Evolutionary conservation across 2,329 filamentous ascomycete species (phyloP).

Genomic region (Alternaria incomplexa): DNA sequence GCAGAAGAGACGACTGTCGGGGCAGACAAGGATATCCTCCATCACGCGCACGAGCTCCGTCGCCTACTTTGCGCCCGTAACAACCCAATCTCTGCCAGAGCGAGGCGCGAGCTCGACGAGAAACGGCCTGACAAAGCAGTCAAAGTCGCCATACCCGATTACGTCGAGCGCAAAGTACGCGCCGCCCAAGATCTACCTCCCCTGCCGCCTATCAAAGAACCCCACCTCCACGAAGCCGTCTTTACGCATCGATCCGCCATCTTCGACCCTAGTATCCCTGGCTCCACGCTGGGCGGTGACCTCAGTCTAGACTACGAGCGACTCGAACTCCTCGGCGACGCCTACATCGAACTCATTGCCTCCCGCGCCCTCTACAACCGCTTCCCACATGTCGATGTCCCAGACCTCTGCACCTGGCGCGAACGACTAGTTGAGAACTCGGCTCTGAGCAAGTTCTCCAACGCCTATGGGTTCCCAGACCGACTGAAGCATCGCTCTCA

Average conservation of each 20-base stretch:
- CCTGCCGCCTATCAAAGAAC: conserved; percentile 67
- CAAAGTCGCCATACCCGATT: conserved; percentile 33
- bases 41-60: conserved; percentile 38
- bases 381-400: conserved; percentile 69
- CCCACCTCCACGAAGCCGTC: conserved; percentile 64
- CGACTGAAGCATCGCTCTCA: conserved; percentile 61
- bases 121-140: conserved; percentile 30
- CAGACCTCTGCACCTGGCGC: conserved; percentile 75
- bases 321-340: conserved; percentile 88
- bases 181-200: conserved; percentile 57
- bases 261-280: conserved; percentile 23
- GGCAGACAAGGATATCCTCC: conserved; percentile 34
- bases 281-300: conserved; percentile 22
- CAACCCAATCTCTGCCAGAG: conserved; percentile 57
- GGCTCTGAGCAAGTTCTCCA: conserved; percentile 73
- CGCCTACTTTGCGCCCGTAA: conserved; percentile 31
- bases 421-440: conserved; percentile 82
- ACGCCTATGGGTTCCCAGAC: conserved; percentile 72
- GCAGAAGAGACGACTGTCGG: conserved; percentile 31
- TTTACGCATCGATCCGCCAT: conserved; percentile 65
- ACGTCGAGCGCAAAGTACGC: conserved; percentile 33
- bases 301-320: conserved; percentile 69
- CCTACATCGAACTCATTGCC: conserved; percentile 79
- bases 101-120: conserved; percentile 49
- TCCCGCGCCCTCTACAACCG: conserved; percentile 76